A percentile compares a stretch with the other conserved stretches of the same genome.
Conservation (phyloP, 106 monocot species). For the Chionographis japonica region DNA sequence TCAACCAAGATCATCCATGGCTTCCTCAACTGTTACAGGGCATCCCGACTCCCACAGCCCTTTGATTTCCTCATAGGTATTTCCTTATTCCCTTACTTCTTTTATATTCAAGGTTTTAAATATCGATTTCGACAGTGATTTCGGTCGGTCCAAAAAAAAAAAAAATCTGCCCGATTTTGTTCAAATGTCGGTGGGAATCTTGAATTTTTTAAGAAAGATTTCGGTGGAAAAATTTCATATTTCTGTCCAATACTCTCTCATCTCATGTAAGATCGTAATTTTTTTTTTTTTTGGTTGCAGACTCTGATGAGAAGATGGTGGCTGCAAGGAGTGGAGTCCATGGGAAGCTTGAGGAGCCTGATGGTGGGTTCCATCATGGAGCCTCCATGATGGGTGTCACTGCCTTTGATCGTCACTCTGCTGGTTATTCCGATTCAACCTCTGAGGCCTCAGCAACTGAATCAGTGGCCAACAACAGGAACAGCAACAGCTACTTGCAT, state of each 20-base stretch:
- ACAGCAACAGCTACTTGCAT: too few relatives aligned
- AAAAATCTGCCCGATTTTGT: too few relatives aligned
- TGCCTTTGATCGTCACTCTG: background rate
- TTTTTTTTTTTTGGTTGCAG: background rate
- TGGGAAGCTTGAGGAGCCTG: background rate
- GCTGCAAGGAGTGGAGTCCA: background rate
- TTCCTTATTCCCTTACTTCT: too few relatives aligned
- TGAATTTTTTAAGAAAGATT: too few relatives aligned
- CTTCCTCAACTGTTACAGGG: conserved; percentile 2
- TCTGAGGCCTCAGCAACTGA: conserved; percentile 23
- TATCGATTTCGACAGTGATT: too few relatives aligned
- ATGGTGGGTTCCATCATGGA: too few relatives aligned
- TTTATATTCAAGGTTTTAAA: too few relatives aligned
- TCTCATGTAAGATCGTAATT: background rate
- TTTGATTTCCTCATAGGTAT: conserved; percentile 12
- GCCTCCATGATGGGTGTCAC: background rate
- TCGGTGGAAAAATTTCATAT: too few relatives aligned
- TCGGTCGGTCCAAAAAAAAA: too few relatives aligned
- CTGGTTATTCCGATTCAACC: conserved; percentile 18
- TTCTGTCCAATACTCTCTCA: too few relatives aligned
- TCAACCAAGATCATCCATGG: conserved; percentile 7
- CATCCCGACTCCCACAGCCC: background rate
- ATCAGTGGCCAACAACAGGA: conserved; percentile 11
- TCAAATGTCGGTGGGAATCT: too few relatives aligned
- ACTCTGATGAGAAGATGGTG: background rate